Evolutionary conservation across 371 early-diverging fungal genomes (phyloP).

Genomic region (Zopfochytrium polystomum): DNA sequence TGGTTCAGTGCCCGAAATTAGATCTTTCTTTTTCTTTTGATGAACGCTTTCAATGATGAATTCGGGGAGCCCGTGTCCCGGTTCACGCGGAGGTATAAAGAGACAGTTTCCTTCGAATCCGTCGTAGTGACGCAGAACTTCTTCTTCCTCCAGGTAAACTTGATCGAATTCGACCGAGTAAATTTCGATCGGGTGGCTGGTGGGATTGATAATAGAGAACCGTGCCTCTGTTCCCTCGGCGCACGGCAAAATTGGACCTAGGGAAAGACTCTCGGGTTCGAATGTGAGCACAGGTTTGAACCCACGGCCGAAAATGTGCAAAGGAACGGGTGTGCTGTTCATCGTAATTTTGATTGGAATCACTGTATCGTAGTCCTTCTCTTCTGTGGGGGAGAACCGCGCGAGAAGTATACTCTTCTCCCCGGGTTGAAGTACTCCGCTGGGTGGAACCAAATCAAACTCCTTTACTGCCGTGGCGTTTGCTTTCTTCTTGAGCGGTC

Average conservation of each 20-base stretch:
- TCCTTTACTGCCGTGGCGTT: conserved; percentile 26
- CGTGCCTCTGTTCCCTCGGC: conserved; percentile 45
- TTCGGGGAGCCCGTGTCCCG: conserved; percentile 42
- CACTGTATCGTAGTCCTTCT: conserved; percentile 38
- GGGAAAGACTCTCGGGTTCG: conserved; percentile 41
- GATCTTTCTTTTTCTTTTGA: conserved; percentile 21
- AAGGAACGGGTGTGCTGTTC: conserved; percentile 34
- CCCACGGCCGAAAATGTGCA: conserved; percentile 44
- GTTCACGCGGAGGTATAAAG: conserved; percentile 45
- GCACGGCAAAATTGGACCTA: conserved; percentile 51
- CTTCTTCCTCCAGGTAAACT: conserved; percentile 51
- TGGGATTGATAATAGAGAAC: conserved; percentile 47
- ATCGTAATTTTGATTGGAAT: conserved; percentile 43
- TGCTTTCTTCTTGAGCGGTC: conserved; percentile 17
- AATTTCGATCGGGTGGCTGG: conserved; percentile 47
- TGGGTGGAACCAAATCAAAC: conserved; percentile 44
- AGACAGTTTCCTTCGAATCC: conserved; percentile 34
- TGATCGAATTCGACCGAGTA: conserved; percentile 52
- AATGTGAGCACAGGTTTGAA: conserved; percentile 37
- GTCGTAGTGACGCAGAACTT: conserved; percentile 36
- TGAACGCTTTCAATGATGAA: conserved; percentile 26
- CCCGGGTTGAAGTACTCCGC: conserved; percentile 41
- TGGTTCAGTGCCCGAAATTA: conserved; percentile 6
- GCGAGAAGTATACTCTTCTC: conserved; percentile 38
- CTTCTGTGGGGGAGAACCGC: conserved; percentile 44